Evolutionary conservation across 2,329 filamentous ascomycete genomes (phyloP).

Genomic region (Sphaerulina vaccinii): DNA sequence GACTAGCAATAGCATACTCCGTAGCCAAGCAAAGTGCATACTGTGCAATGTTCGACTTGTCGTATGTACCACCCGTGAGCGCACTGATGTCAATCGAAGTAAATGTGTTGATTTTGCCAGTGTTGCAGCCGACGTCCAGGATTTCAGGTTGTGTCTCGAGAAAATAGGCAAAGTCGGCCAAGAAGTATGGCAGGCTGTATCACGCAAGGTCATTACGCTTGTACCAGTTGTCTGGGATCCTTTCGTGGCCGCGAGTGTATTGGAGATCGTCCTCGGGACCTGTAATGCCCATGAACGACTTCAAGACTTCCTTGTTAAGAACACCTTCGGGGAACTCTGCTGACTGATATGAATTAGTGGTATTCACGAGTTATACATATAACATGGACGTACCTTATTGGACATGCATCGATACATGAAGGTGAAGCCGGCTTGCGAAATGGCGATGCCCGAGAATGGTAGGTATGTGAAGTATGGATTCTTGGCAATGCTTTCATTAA

Average conservation of each 20-base stretch:
- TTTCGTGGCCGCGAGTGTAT: constrained; percentile 40
- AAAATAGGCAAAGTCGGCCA: constrained; percentile 33
- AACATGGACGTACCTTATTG: too few species aligned
- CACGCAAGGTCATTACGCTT: constrained; percentile 32
- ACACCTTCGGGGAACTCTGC: constrained; percentile 40
- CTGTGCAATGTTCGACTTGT: constrained; percentile 31
- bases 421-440: constrained; percentile 35
- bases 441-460: constrained; percentile 33
- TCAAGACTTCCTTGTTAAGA: constrained; percentile 40
- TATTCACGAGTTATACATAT: too few species aligned
- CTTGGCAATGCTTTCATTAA: constrained; percentile 30
- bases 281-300: constrained; percentile 42
- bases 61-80: constrained; percentile 46
- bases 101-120: constrained; percentile 38
- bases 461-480: constrained; percentile 36
- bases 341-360: too few species aligned
- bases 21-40: constrained; percentile 33
- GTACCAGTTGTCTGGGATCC: constrained; percentile 45
- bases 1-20: too few species aligned
- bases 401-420: constrained; percentile 42
- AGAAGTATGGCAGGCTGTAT: constrained; percentile 34
- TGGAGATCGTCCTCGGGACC: constrained; percentile 34
- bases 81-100: constrained; percentile 34
- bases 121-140: constrained; percentile 39
- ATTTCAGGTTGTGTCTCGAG: constrained; percentile 32